phyloP scores from a whole-genome alignment of 306 rosid genomes.

The Malus sieversii region DNA sequence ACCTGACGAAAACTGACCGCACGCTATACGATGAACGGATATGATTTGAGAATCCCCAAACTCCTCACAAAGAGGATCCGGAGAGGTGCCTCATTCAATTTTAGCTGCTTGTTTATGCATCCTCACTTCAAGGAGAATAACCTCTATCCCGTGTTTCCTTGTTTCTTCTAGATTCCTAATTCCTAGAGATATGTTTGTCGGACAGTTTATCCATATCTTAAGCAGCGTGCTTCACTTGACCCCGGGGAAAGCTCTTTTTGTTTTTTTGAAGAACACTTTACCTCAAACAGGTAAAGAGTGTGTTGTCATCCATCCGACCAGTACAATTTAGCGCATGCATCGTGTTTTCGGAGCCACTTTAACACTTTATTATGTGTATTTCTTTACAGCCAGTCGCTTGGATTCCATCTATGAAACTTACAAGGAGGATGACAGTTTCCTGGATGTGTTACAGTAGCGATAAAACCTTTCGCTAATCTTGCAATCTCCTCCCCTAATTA shows the following conservation, averaged over 20 bases:
- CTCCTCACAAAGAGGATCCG: too few species aligned
- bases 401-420: conserved; percentile 25
- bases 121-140: too few species aligned
- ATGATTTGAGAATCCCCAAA: too few species aligned
- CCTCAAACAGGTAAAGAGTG: conserved; percentile 75
- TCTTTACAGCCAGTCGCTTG: conserved; percentile 34
- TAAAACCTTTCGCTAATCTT: conserved; percentile 69
- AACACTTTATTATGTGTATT: conserved; percentile 8
- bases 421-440: conserved; percentile 90
- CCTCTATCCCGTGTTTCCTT: too few species aligned
- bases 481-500: neutral
- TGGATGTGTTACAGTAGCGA: conserved; percentile 82
- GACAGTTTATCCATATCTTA: conserved; percentile 34
- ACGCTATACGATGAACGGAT: too few species aligned
- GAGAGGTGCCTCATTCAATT: too few species aligned
- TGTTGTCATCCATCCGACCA: conserved; percentile 5
- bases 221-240: conserved; percentile 61
- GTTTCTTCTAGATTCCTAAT: too few species aligned
- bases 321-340: neutral
- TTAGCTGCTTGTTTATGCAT: too few species aligned
- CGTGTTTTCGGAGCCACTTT: neutral
- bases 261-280: conserved; percentile 76
- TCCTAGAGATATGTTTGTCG: too few species aligned
- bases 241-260: conserved; percentile 81
- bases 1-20: too few species aligned